Evolutionary conservation across 2,329 filamentous ascomycete species (phyloP).

Genomic region (Diaporthe batatas): DNA sequence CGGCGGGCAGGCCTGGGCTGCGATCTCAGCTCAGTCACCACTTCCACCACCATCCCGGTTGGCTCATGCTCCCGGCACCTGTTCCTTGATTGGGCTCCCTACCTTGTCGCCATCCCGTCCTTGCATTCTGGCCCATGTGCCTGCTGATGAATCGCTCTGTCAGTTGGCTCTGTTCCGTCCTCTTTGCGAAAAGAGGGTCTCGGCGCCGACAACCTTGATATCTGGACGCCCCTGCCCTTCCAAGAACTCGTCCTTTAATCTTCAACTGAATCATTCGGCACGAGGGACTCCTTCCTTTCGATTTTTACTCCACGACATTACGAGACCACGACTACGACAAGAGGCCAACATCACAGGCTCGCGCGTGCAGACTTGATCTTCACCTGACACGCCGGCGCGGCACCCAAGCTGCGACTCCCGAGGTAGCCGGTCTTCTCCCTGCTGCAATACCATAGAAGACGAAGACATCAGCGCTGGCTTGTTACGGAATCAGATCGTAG

Average conservation of each 20-base stretch:
- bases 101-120: constrained; percentile 28
- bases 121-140: constrained; percentile 30
- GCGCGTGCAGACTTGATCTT: background rate
- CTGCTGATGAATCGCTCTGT: constrained; percentile 31
- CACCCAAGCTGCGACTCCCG: background rate
- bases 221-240: constrained; percentile 6
- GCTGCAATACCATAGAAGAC: background rate
- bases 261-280: constrained; percentile 26
- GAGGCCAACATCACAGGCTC: background rate
- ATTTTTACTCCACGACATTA: background rate
- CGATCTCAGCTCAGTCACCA: constrained; percentile 39
- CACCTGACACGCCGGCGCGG: background rate
- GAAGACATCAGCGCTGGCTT: background rate
- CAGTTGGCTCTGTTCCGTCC: constrained; percentile 7
- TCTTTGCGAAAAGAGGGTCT: constrained; percentile 19
- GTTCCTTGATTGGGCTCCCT: constrained; percentile 27
- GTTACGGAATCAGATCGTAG: background rate
- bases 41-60: constrained; percentile 25
- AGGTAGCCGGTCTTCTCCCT: constrained; percentile 11
- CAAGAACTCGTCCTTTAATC: constrained; percentile 19
- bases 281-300: background rate
- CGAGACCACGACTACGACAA: constrained; percentile 1
- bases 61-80: constrained; percentile 25
- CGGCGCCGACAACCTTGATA: constrained; percentile 22
- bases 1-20: constrained; percentile 40